Evolutionary conservation across 2,329 filamentous ascomycete species (phyloP), one percentile per base, ranked within the genome.

Genomic region (Pseudogymnoascus verrucosus): DNA sequence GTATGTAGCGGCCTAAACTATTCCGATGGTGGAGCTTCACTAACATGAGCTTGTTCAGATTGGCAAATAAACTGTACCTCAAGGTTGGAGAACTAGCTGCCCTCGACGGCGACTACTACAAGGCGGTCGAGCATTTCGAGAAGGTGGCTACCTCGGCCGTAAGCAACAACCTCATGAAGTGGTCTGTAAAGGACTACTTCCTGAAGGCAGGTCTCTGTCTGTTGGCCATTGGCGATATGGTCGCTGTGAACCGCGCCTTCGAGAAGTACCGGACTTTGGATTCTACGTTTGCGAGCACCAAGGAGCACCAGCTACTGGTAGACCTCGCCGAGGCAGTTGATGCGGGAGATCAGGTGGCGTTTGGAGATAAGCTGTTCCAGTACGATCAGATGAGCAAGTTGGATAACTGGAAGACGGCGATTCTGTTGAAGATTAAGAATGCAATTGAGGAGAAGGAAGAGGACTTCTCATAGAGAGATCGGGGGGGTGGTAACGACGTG

Each of bases 341-440:
- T 72, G 82, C 85, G 34, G 87, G 88, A 63, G 90, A 96, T 71
- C 88, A 89, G 74, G 91, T 96, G 71, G 81, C 83, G 66, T 98
- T 96, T 72, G 85, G 89, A 21, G 91, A 96, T 73, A 92, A 93
- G 75, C 77, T 95, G 67, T 96, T 89, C 80, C 87, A 93, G 75
- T 98, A 86, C 73, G 92, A 97, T 75, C 90, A 96, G 79, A 82
- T 96, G 78, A 95, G 88, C 78, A 95, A 95, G 81, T 79, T 98
- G 72, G 93, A 97, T 74, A 95, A 93, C 80, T 98, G 93, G 93
- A 96, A 97, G 88, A 96, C 90, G 61, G 90, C 89, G 34, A 79
- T 96, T 64, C 76, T 96, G 67, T 78, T 96, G 72, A 84, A 87
- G 69, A 83, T 97, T 71, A 97, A 97, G 87, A 87, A 88, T 71